Conservation (phyloP, 2,329 filamentous ascomycete genomes). For the Colletotrichum coccodes region DNA sequence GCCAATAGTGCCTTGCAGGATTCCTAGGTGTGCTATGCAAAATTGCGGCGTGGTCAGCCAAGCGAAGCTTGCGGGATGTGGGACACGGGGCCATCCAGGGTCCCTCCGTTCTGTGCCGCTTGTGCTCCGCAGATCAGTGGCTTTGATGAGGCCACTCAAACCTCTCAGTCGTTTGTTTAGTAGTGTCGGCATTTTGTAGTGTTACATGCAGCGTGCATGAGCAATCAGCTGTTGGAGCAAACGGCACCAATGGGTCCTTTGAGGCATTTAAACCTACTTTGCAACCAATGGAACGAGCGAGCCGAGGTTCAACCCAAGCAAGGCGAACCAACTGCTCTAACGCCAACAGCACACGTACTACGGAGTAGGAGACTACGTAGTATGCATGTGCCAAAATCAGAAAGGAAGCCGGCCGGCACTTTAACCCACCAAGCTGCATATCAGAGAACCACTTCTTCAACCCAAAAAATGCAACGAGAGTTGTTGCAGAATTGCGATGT, state of each 20-base stretch:
- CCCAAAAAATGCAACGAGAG: neutral
- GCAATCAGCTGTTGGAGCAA: neutral
- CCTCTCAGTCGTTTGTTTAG: too few species aligned
- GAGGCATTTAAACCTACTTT: conserved; percentile 19
- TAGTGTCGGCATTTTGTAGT: neutral
- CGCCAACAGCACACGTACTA: neutral
- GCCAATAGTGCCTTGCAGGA: neutral
- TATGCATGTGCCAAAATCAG: conserved; percentile 4
- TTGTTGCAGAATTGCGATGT: neutral
- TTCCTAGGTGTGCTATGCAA: neutral
- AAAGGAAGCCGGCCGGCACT: neutral
- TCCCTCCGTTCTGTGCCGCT: neutral
- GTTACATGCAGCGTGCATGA: neutral
- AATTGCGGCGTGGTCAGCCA: neutral
- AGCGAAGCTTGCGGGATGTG: neutral
- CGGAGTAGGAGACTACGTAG: too few species aligned
- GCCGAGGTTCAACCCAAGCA: neutral
- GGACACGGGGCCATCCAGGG: neutral
- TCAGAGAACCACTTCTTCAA: neutral
- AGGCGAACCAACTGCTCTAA: neutral
- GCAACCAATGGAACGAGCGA: neutral
- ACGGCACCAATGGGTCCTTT: conserved; percentile 8
- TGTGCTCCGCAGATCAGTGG: neutral
- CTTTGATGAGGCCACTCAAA: neutral
- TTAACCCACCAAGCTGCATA: neutral